phyloP scores from a whole-genome alignment of 2,329 filamentous ascomycete genomes.

The Exophiala calicioides region DNA sequence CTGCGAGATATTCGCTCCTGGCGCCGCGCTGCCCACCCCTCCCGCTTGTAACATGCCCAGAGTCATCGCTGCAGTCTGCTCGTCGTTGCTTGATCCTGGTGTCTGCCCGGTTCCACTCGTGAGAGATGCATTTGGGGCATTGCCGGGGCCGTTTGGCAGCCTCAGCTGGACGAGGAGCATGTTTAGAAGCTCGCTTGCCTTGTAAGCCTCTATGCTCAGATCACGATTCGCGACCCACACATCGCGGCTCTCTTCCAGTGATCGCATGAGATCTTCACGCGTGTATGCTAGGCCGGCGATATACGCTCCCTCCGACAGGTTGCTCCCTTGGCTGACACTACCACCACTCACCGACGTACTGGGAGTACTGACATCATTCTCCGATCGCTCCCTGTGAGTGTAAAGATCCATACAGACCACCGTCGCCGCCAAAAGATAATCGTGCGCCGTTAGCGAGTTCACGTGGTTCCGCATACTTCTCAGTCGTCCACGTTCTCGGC shows the following conservation, averaged over 20 bases:
- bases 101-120: conserved; percentile 7
- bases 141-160: conserved; percentile 24
- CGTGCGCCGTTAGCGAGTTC: conserved; percentile 74
- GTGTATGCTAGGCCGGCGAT: conserved; percentile 26
- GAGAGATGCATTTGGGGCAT: conserved; percentile 26
- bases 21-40: conserved; percentile 27
- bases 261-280: conserved; percentile 72
- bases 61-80: conserved; percentile 68
- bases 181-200: conserved; percentile 76
- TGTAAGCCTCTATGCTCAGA: conserved; percentile 83
- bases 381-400: conserved; percentile 49
- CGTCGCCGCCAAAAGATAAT: conserved; percentile 85
- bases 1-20: conserved; percentile 34
- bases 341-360: conserved; percentile 33
- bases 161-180: conserved; percentile 80
- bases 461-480: conserved; percentile 76
- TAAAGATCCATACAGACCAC: conserved; percentile 81
- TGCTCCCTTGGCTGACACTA: conserved; percentile 27
- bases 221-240: conserved; percentile 82
- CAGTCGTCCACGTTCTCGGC: conserved; percentile 69
- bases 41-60: conserved; percentile 62
- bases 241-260: conserved; percentile 68
- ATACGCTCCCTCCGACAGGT: conserved; percentile 24
- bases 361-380: conserved; percentile 50
- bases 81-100: conserved; percentile 51